phyloP scores from a whole-genome alignment of 116 monocot genomes.

The Zostera marina region DNA sequence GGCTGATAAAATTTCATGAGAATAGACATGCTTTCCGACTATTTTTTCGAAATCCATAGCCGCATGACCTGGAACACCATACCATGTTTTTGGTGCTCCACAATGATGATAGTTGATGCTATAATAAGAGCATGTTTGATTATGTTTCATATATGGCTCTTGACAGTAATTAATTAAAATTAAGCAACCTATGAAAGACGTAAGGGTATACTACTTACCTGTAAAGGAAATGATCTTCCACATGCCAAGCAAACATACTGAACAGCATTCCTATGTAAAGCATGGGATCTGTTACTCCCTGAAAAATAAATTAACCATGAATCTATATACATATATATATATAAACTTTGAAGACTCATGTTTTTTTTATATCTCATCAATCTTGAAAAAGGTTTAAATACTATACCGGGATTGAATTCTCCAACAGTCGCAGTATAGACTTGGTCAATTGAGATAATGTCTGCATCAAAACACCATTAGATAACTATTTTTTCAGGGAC shows the following conservation, averaged over 20 bases:
- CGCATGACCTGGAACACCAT: slow-evolving; percentile 87
- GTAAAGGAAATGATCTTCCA: slow-evolving; percentile 96
- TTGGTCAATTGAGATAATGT: slow-evolving; percentile 48
- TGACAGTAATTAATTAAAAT: slow-evolving; percentile 2
- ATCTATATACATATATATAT: background rate
- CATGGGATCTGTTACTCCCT: slow-evolving; percentile 99
- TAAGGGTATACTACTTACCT: slow-evolving; percentile 48
- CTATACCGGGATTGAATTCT: slow-evolving; percentile 58
- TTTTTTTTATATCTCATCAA: background rate
- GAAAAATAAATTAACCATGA: slow-evolving; percentile 8
- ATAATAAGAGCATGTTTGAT: slow-evolving; percentile 5
- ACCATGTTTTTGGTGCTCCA: slow-evolving; percentile 97
- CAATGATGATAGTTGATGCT: slow-evolving; percentile 99
- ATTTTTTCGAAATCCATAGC: slow-evolving; percentile 69
- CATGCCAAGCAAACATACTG: slow-evolving; percentile 99
- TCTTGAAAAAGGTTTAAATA: slow-evolving; percentile 7
- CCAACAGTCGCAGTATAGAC: slow-evolving; percentile 51
- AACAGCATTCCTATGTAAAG: slow-evolving; percentile 99
- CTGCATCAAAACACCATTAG: slow-evolving; percentile 17
- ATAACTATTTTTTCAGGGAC: background rate
- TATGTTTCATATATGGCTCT: background rate
- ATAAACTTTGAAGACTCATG: slow-evolving; percentile 2
- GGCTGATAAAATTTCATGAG: slow-evolving; percentile 39
- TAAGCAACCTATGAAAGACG: background rate
- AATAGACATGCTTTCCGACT: slow-evolving; percentile 58